A percentile compares a stretch with the other conserved stretches of the same genome.
These are phyloP conservation scores for Cytidiella melzeri DNA, from an alignment of 768 basidiomycete species.

Conservation along the genomic window DNA sequence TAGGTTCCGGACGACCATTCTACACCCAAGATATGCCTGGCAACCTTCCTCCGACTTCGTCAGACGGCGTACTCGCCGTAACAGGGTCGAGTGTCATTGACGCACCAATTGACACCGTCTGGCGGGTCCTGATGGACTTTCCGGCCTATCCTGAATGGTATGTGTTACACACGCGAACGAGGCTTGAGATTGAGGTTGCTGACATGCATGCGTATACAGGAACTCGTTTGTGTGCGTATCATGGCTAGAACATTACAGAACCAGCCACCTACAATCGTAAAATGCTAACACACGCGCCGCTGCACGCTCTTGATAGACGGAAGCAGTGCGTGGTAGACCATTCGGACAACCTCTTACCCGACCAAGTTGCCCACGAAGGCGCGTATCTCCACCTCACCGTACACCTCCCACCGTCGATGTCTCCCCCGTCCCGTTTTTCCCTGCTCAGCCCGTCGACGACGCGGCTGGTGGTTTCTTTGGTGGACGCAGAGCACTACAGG, in stretches of 20 bases:
- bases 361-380: conserved; percentile 47
- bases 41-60: conserved; percentile 5
- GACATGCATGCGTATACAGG: conserved; percentile 31
- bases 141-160: conserved; percentile 58
- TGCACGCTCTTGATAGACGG: too few relatives aligned
- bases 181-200: too few relatives aligned
- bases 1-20: too few relatives aligned
- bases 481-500: conserved; percentile 50
- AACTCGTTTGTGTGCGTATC: conserved; percentile 58
- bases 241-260: too few relatives aligned
- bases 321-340: conserved; percentile 39
- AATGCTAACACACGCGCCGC: background rate
- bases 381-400: conserved; percentile 44
- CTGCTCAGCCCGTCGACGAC: conserved; percentile 25
- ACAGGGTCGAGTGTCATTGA: conserved; percentile 47
- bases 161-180: too few relatives aligned
- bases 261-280: too few relatives aligned
- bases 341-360: conserved; percentile 33
- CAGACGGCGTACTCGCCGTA: conserved; percentile 41
- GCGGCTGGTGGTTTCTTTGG: conserved; percentile 36
- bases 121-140: conserved; percentile 58
- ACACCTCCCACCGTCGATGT: conserved; percentile 57
- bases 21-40: background rate
- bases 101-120: conserved; percentile 55
- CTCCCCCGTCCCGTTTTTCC: conserved; percentile 27